Base-by-base conservation (phyloP, 2,329 filamentous ascomycete genomes). In the Salinomyces thailandicus region DNA sequence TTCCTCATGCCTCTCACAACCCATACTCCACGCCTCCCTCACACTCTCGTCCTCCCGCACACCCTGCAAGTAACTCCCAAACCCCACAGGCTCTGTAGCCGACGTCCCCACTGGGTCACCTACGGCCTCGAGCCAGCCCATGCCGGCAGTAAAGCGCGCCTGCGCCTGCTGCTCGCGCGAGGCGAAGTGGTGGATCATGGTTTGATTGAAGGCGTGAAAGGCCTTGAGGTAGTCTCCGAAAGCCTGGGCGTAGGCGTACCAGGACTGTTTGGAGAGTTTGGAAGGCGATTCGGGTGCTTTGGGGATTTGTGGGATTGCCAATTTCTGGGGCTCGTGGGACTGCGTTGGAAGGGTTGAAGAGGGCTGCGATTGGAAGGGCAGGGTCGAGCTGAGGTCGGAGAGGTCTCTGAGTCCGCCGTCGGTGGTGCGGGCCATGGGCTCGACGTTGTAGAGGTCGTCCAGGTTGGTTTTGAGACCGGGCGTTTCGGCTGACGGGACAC, bases 1-100 rank as follows among this genome's bases (percentile, higher is more conserved):
- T 38, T 65, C 57, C 39, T 73, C 68, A 51, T 86, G 81, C 41
- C 68, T 68, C 29, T 74, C 69, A 42, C 71, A 74, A 5, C 73
- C 73, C 6, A 68, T 56, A 18, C 61, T 60, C 78, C 81, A 85
- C 38, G 71, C 68, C 49, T 66, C 66, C 38, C 77, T 65, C 4
- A 83, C 72, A 32, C 66, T 63, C 44, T 75, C 70, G 51, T 86
- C 81, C 56, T 83, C 73, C 45, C 72, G 69, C 37, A 80, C 59
- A 53, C 72, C 74, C 24, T 61, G 62, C 39, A 75, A 55, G 53
- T 85, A 85, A 37, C 72, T 68, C 12, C 63, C 54, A 16, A 78
- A 65, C 0, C 72, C 75, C 14, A 61, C 51, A 28, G 57, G 48
- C 4, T 12, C 13, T 3, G 2, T 31, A 41, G 65, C 36, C 0